phyloP scores from a whole-genome alignment of 495 filamentous ascomycete species.

The Penicillium ochrochloron region DNA sequence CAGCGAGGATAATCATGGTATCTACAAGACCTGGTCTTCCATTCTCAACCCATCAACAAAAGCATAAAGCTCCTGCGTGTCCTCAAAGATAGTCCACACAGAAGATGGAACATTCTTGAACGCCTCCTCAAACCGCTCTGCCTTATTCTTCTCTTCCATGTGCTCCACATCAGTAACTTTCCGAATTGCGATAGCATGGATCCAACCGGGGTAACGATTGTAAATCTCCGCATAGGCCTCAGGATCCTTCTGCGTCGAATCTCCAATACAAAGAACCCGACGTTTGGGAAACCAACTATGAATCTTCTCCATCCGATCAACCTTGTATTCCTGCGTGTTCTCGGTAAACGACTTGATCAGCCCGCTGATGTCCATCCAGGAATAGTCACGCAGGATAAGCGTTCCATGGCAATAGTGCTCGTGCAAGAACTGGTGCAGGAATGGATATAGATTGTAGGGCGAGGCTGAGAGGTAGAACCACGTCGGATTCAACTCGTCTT shows the following conservation, averaged over 20 bases:
- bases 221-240: constrained; percentile 85
- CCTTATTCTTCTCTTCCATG: constrained; percentile 73
- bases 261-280: constrained; percentile 83
- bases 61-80: constrained; percentile 65
- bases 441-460: constrained; percentile 92
- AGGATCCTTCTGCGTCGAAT: constrained; percentile 90
- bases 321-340: constrained; percentile 86
- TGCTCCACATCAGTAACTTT: constrained; percentile 78
- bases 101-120: constrained; percentile 73
- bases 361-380: constrained; percentile 83
- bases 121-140: constrained; percentile 77
- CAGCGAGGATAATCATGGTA: neutral
- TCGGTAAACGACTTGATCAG: constrained; percentile 78
- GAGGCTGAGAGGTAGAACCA: constrained; percentile 96
- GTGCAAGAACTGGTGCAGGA: constrained; percentile 72
- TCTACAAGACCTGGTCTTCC: constrained; percentile 29
- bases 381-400: constrained; percentile 80
- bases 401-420: constrained; percentile 76
- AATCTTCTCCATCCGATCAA: constrained; percentile 77
- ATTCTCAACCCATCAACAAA: constrained; percentile 50
- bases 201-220: constrained; percentile 67
- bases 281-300: constrained; percentile 74
- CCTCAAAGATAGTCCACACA: constrained; percentile 80
- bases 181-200: constrained; percentile 79
- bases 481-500: constrained; percentile 62